These are phyloP conservation scores for Nannochloris sp. DNA, from an alignment of 139 green algal genomes.

Conservation along the genomic window DNA sequence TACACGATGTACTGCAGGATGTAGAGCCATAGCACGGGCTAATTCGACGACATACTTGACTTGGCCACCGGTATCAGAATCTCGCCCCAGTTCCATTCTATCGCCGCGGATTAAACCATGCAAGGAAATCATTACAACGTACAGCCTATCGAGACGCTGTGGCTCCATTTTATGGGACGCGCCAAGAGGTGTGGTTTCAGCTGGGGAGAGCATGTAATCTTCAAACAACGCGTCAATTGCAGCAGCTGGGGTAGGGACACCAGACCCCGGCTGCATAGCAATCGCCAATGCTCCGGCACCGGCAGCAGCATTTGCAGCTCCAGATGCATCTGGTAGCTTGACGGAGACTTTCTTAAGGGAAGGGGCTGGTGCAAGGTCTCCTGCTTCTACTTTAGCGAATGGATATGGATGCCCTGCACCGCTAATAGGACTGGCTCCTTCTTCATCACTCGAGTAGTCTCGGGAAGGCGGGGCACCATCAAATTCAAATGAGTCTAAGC, in stretches of 20 bases:
- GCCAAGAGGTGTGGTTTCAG: constrained; percentile 5
- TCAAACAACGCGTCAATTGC: constrained; percentile 20
- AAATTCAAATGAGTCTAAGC: background rate
- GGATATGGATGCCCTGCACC: background rate
- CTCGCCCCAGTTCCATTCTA: constrained; percentile 86
- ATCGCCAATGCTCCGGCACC: background rate
- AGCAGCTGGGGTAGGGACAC: background rate
- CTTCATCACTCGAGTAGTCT: constrained; percentile 5
- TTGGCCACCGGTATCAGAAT: constrained; percentile 89
- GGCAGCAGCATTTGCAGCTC: background rate
- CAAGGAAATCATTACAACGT: constrained; percentile 79
- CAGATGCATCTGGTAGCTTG: background rate
- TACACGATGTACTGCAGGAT: constrained; percentile 85
- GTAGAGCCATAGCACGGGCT: constrained; percentile 68
- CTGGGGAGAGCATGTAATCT: constrained; percentile 13
- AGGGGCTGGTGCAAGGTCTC: background rate
- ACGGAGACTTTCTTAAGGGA: background rate
- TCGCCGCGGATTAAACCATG: constrained; percentile 86
- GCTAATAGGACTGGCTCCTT: constrained; percentile 1
- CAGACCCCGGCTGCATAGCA: too few relatives aligned
- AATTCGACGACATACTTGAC: constrained; percentile 93
- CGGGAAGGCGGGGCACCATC: background rate
- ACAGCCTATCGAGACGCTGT: constrained; percentile 48
- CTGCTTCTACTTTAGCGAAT: background rate
- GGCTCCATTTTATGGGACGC: background rate